A percentile compares a stretch with the other conserved stretches of the same genome.
phyloP scores from a whole-genome alignment of 1,139 yeast genomes.

The Scheffersomyces illinoinensis region DNA sequence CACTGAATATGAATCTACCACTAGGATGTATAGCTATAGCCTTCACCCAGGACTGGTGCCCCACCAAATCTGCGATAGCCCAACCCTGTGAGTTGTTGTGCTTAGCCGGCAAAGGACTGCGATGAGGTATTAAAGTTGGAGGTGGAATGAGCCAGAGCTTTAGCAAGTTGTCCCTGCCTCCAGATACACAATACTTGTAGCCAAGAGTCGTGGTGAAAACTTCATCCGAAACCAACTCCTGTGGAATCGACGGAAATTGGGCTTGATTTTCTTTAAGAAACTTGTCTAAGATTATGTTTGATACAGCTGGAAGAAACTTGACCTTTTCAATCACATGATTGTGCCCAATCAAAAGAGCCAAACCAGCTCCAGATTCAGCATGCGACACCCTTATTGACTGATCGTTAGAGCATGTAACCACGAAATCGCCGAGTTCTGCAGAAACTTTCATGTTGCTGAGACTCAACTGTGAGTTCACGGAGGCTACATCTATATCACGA shows the following conservation, averaged over 20 bases:
- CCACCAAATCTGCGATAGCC: constrained; percentile 54
- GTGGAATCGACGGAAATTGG: constrained; percentile 37
- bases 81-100: constrained; percentile 59
- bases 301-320: constrained; percentile 59
- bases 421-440: constrained; percentile 47
- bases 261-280: constrained; percentile 36
- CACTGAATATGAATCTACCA: constrained; percentile 69
- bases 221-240: constrained; percentile 27
- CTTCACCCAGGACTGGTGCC: constrained; percentile 90
- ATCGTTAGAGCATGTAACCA: constrained; percentile 81
- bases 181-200: constrained; percentile 71
- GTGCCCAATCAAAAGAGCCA: constrained; percentile 73
- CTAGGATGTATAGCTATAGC: constrained; percentile 71
- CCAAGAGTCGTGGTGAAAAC: constrained; percentile 42
- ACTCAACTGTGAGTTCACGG: constrained; percentile 16
- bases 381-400: constrained; percentile 68
- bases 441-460: constrained; percentile 10
- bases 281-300: constrained; percentile 53
- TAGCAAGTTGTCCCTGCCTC: constrained; percentile 77
- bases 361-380: constrained; percentile 66
- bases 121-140: constrained; percentile 54
- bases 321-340: constrained; percentile 81
- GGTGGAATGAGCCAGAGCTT: constrained; percentile 77
- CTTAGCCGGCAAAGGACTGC: constrained; percentile 57
- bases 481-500: constrained; percentile 53